Percentiles rank a stretch among this genome's conserved stretches.
Evolutionary conservation across 1,284 basidiomycete genomes (phyloP).

Genomic region (Tilletia caries): DNA sequence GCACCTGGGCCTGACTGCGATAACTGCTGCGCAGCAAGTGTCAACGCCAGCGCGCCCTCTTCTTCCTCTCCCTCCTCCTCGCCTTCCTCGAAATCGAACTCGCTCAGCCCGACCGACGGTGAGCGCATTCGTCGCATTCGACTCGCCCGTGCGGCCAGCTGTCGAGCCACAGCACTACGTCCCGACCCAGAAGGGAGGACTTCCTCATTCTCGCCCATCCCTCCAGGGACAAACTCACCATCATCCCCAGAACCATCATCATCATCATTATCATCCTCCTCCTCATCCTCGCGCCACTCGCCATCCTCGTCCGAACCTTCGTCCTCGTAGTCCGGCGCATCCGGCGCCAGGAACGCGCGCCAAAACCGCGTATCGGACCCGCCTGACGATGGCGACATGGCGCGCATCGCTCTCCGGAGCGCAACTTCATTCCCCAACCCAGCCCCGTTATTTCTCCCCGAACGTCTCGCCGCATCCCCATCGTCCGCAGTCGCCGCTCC

Average conservation of each 20-base stretch:
- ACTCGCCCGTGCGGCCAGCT: not conserved
- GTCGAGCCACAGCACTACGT: not conserved
- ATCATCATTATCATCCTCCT: not conserved
- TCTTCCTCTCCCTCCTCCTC: constrained; percentile 14
- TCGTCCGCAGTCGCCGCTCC: not conserved
- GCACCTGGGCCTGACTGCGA: not conserved
- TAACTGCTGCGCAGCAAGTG: not conserved
- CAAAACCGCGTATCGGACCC: constrained; percentile 6
- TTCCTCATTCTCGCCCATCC: not conserved
- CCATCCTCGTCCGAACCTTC: not conserved
- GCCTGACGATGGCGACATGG: not conserved
- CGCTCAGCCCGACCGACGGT: constrained; percentile 2
- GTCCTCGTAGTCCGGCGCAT: constrained; percentile 11
- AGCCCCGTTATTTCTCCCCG: not conserved
- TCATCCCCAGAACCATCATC: constrained; percentile 18
- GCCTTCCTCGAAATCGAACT: constrained; percentile 5
- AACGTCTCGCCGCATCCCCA: not conserved
- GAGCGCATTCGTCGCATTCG: not conserved
- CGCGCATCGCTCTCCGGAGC: not conserved
- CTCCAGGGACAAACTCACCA: not conserved
- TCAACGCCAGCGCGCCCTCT: not conserved
- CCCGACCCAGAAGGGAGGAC: too few relatives aligned
- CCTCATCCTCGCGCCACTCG: constrained; percentile 22
- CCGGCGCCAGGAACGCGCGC: constrained; percentile 13
- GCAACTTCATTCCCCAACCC: constrained; percentile 4